Base-by-base conservation (phyloP, 768 basidiomycete genomes). In the Mycena olivaceomarginata region DNA sequence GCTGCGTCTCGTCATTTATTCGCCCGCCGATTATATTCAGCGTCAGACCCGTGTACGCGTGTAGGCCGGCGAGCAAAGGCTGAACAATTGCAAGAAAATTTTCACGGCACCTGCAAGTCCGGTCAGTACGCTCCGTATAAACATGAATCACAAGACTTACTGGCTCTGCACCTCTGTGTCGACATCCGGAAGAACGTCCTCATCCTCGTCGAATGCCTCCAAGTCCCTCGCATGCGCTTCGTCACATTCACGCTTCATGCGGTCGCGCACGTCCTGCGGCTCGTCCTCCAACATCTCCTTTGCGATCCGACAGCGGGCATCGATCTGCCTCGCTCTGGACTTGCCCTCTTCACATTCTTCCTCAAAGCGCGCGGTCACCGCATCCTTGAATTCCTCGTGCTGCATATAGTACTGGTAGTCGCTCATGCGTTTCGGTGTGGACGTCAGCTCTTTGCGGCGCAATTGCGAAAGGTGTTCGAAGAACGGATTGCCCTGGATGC, bases 401-500 rank as follows among this genome's bases (percentile, higher is more conserved):
- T n/a, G 39, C 56, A 72, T 64, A 16, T 53, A 64, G 9, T 22
- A 72, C 10, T 56, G 62, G 11, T 11, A 48, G 13, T 64, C 62
- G 8, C 11, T 25, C 5, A 40, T 18, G 20, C 60, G 60, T 18
- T 31, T 63, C 10, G 70, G 70, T 2, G 45, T 48, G 1, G 31
- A n/a, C 11, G n/a, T 48, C 20, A 40, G 13, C 13, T 45, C 40
- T 3, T 53, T n/a, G 39, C 67, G 53, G 7, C 48, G 62, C 60
- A 72, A 48, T 18, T 22, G 10, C 5, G 70, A 12, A 4, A 72
- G 60, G n/a, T 65, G 41, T 7, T 12, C 37, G 37, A 64, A 63
- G 45, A 40, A 72, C 0, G 70, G 70, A 37, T 72, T 72, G 10
- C 62, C 59, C 10, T 71, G 25, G 8, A 63, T 51, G 5, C 70